These are phyloP conservation scores for Pyrenophora tritici-repentis DNA, from an alignment of 2,329 filamentous ascomycete genomes.

Conservation along the genomic window DNA sequence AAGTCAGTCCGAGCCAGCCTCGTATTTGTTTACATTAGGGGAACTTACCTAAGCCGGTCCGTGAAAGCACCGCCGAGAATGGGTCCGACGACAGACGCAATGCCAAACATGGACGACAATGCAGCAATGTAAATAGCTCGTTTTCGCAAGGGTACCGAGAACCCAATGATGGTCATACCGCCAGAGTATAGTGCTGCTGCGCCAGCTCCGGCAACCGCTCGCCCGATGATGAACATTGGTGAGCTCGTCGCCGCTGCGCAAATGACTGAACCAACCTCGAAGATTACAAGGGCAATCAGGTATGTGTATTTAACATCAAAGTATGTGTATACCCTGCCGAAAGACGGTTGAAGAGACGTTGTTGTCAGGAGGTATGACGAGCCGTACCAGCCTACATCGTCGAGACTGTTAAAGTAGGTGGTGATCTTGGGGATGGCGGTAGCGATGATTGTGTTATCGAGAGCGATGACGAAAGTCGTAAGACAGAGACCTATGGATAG, in stretches of 20 bases:
- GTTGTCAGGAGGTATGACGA: slow-evolving; percentile 54
- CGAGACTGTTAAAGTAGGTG: slow-evolving; percentile 47
- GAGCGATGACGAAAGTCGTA: slow-evolving; percentile 44
- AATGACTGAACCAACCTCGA: slow-evolving; percentile 59
- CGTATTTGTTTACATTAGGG: too few species aligned
- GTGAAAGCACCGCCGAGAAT: slow-evolving; percentile 52
- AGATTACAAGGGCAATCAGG: slow-evolving; percentile 54
- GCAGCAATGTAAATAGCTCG: slow-evolving; percentile 50
- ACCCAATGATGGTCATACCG: slow-evolving; percentile 55
- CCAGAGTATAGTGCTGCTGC: slow-evolving; percentile 60
- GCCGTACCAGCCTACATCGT: slow-evolving; percentile 52
- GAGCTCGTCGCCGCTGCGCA: slow-evolving; percentile 57
- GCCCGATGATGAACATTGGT: slow-evolving; percentile 60
- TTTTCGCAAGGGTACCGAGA: slow-evolving; percentile 50
- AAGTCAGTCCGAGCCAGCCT: too few species aligned
- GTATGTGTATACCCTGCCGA: slow-evolving; percentile 64
- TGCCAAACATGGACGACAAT: slow-evolving; percentile 47
- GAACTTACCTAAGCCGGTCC: slow-evolving; percentile 27
- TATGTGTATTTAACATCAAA: slow-evolving; percentile 60
- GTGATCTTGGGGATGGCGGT: slow-evolving; percentile 51
- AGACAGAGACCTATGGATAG: slow-evolving; percentile 43
- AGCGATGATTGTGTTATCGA: slow-evolving; percentile 49
- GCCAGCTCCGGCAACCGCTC: slow-evolving; percentile 60
- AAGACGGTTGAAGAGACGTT: slow-evolving; percentile 52
- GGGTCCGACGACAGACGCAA: slow-evolving; percentile 49